Evolutionary conservation across 2,329 filamentous ascomycete species (phyloP), one percentile per base, ranked within the genome.

Genomic region (Blastomyces parvus): DNA sequence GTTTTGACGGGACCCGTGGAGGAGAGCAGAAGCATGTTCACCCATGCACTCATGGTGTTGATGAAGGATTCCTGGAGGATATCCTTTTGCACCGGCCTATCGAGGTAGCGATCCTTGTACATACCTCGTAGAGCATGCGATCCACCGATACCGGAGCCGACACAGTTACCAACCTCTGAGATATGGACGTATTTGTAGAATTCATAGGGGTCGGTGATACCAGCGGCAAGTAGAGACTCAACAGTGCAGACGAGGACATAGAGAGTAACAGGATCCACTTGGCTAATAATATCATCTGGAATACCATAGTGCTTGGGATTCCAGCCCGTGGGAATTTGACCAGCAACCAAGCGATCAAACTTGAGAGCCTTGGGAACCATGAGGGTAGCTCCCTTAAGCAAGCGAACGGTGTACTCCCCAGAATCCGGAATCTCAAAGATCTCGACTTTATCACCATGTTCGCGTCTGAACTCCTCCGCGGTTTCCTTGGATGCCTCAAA

Each of bases 151-250:
- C 95, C 94, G 40, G 95, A 99, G 78, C 94, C 94, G 69, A 99
- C 87, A 74, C 93, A 97, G 84, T 99, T 99, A 77, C 94, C 94
- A 60, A 99, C 90, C 74, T 99, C 90, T 8, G 94, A 97, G 65
- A 99, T 86, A 77, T 99, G 94, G 67, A 99, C 92, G 72, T 99
- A 99, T 82, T 97, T 92, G 85, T 99, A 99, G 81, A 99, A 97
- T 80, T 99, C 94, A 74, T 97, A 99, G 25, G 94, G 95, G 74
- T 99, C 95, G 33, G 94, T 97, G 76, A 99, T 93, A 86, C 94
- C 94, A 66, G 90, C 88, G 38, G 91, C 88, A 60, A 99, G 83
- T 8, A 99, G 87, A 64, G 92, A 87, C 78, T 99, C 95, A 1
- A 89, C 91, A 58, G 92, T 96, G 62, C 90, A 95, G 57, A 97